Evolutionary conservation across 495 filamentous ascomycete species (phyloP).

Genomic region (Pseudomonodictys pantanalensis): DNA sequence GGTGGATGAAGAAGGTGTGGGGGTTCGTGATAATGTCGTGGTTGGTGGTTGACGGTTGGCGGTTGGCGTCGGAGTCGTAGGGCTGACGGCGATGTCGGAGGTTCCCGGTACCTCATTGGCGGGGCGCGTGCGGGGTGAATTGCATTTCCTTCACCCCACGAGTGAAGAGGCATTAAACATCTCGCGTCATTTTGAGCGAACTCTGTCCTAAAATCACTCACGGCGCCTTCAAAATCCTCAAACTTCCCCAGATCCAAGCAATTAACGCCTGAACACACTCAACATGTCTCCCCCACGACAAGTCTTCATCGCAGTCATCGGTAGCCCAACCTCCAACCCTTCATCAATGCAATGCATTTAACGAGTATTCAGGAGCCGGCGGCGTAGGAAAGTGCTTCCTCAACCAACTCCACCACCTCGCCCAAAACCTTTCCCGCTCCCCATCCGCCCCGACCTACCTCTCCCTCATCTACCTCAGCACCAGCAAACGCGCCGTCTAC

Average conservation of each 20-base stretch:
- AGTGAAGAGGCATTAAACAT: background rate
- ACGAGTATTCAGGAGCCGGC: slow-evolving; percentile 65
- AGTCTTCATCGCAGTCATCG: slow-evolving; percentile 46
- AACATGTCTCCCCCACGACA: slow-evolving; percentile 37
- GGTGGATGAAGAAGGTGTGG: background rate
- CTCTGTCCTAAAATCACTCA: background rate
- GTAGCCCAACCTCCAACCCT: slow-evolving; percentile 30
- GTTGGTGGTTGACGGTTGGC: background rate
- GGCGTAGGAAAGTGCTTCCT: slow-evolving; percentile 93
- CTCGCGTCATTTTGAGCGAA: background rate
- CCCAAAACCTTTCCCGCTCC: slow-evolving; percentile 49
- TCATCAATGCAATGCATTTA: background rate
- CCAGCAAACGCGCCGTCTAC: slow-evolving; percentile 73
- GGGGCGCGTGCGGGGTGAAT: slow-evolving; percentile 23
- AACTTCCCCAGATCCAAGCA: background rate
- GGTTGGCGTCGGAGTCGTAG: background rate
- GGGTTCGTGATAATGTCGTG: background rate
- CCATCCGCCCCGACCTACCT: slow-evolving; percentile 56
- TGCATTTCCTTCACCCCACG: background rate
- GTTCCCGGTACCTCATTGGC: background rate
- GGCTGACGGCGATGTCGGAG: slow-evolving; percentile 13
- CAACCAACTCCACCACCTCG: slow-evolving; percentile 63
- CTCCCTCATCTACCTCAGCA: slow-evolving; percentile 73
- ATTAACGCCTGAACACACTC: background rate
- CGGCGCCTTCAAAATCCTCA: background rate